Conservation (phyloP, 1,139 yeast genomes). For the Yamadazyma mexicana region DNA sequence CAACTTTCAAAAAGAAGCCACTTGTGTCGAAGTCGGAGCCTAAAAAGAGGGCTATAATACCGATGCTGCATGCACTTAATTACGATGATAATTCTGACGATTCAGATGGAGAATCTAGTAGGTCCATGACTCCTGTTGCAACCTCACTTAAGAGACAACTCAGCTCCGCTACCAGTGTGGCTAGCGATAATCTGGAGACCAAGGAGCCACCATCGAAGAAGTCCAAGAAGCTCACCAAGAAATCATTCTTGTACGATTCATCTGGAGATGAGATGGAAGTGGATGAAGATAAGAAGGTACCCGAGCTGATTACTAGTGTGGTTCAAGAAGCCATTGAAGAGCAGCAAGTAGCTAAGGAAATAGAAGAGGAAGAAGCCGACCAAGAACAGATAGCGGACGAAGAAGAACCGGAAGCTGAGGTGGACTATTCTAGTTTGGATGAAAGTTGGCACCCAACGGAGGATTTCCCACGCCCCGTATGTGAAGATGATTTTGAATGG, state of each 20-base stretch:
- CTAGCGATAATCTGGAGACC: slow-evolving; percentile 30
- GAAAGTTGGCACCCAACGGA: slow-evolving; percentile 46
- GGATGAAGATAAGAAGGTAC: slow-evolving; percentile 6
- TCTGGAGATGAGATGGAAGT: slow-evolving; percentile 32
- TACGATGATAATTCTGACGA: slow-evolving; percentile 46
- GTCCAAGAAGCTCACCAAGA: slow-evolving; percentile 20
- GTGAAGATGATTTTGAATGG: slow-evolving; percentile 35
- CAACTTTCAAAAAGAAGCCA: slow-evolving; percentile 49
- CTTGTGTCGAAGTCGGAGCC: slow-evolving; percentile 5
- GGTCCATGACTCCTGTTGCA: slow-evolving; percentile 42
- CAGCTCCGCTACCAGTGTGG: slow-evolving; percentile 26
- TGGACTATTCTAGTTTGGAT: slow-evolving; percentile 25
- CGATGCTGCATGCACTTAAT: slow-evolving; percentile 75
- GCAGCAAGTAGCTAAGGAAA: background rate
- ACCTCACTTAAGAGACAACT: slow-evolving; percentile 27
- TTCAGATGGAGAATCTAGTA: slow-evolving; percentile 44
- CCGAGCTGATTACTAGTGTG: background rate
- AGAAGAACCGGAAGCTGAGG: slow-evolving; percentile 14
- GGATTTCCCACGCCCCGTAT: slow-evolving; percentile 51
- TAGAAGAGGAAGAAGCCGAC: slow-evolving; percentile 7
- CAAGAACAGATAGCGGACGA: slow-evolving; percentile 8
- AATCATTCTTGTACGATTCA: slow-evolving; percentile 30
- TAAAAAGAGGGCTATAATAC: slow-evolving; percentile 40
- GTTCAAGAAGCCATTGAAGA: background rate
- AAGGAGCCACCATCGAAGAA: slow-evolving; percentile 17